Conservation (phyloP, 169 alveolate genomes). For the Cryptosporidium xiaoi region DNA sequence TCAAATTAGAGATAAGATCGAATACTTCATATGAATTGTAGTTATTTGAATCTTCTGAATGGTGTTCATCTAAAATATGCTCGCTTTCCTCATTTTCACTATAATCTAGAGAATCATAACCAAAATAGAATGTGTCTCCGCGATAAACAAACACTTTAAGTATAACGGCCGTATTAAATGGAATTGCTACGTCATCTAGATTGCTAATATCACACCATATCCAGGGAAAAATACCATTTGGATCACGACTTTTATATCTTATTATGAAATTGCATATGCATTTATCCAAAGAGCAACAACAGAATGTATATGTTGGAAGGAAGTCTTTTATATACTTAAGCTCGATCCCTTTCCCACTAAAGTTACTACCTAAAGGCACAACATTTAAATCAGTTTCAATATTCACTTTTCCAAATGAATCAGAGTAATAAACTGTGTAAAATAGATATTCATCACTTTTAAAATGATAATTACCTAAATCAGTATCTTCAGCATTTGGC, state of each 20-base stretch:
- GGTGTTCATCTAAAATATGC: neutral
- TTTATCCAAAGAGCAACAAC: slow-evolving; percentile 32
- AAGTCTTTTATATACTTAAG: slow-evolving; percentile 35
- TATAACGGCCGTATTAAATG: slow-evolving; percentile 15
- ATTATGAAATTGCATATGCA: slow-evolving; percentile 34
- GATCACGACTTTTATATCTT: slow-evolving; percentile 62
- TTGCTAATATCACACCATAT: slow-evolving; percentile 51
- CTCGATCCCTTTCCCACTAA: slow-evolving; percentile 3
- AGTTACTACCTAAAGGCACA: neutral
- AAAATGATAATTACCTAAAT: neutral
- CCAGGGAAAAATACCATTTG: slow-evolving; percentile 47
- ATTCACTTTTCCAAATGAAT: slow-evolving; percentile 8
- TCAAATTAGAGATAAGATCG: neutral
- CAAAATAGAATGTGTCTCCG: neutral
- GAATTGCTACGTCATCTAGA: slow-evolving; percentile 15
- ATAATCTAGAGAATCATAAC: neutral
- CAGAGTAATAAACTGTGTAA: slow-evolving; percentile 44
- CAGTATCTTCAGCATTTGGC: neutral
- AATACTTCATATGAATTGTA: neutral
- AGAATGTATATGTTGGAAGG: slow-evolving; percentile 46
- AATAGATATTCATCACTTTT: slow-evolving; percentile 13
- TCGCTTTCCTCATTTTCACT: neutral
- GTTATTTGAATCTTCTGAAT: neutral
- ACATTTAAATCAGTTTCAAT: neutral
- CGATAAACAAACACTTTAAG: slow-evolving; percentile 46